Evolutionary conservation across 1,139 yeast genomes (phyloP), one percentile per base, ranked within the genome.

Genomic region (Geotrichum carabidarum): DNA sequence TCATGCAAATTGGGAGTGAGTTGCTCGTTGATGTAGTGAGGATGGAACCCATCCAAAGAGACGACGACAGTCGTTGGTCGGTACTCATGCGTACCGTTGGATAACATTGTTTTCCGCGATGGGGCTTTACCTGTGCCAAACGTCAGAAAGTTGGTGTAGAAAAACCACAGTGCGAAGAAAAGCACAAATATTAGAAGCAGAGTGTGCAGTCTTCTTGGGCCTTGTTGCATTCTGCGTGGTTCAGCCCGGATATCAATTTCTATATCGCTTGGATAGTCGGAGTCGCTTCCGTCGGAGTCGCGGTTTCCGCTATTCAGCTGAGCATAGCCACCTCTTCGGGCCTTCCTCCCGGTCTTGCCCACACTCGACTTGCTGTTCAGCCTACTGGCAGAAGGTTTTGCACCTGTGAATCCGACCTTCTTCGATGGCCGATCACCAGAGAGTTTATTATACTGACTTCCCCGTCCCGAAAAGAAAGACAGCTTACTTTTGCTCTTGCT

Each of bases 1-100:
- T 75, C 70, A 64, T 86, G 84, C 66, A 91, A 66, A 42, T 81
- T 74, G 0, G 98, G 97, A 0, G 96, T 90, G 43, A 77, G 65
- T 18, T 76, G 73, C 6, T 78, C 67, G 30, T 83, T 82, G n/a
- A 90, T 80, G 65, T 88, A 87, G 65, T 88, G 94, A 8, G 97
- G 97, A 67, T 90, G 95, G 70, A 90, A 86, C 11, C 96, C 96
- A 66, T 87, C 96, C 43, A 90, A 69, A 0, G 96, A 87, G 1
- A 90, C 74, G 53, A 89, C 68, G 1, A 90, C 71, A 0, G 97
- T 90, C 3, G 96, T 82, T 18, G 94, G 88, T 61, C 83, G 75
- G 69, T 84, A 89, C 1, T 73, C 72, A 59, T 82, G 83, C 0
- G 96, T 87, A 2, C 93, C 87, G 66, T 90, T 90, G 18, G 77